A percentile compares a stretch with the other conserved stretches of the same genome.
Evolutionary conservation across 1,139 yeast species (phyloP).

Genomic region (Scheffersomyces titani): DNA sequence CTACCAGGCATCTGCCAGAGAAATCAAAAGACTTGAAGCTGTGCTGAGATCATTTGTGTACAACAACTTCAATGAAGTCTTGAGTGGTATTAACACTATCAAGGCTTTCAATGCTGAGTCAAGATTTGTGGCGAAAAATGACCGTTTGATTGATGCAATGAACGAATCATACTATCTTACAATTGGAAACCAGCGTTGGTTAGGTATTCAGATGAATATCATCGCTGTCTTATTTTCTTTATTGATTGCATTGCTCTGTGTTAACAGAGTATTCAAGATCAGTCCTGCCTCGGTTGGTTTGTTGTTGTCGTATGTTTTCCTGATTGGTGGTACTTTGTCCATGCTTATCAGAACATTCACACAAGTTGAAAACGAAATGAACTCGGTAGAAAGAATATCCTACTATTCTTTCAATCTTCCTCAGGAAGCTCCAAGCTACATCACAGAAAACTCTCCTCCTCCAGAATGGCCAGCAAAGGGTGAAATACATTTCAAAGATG

Average conservation of each 20-base stretch:
- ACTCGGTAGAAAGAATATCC: conserved; percentile 77
- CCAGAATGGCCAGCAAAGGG: conserved; percentile 42
- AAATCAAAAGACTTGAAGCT: conserved; percentile 22
- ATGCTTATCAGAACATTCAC: conserved; percentile 54
- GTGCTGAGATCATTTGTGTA: conserved; percentile 20
- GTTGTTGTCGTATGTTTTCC: conserved; percentile 57
- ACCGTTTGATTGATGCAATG: conserved; percentile 14
- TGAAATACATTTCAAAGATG: conserved; percentile 55
- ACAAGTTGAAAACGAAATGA: conserved; percentile 76
- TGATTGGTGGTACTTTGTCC: conserved; percentile 45
- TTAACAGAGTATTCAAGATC: conserved; percentile 58
- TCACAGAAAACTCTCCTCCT: conserved; percentile 11
- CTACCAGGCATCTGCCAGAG: conserved; percentile 22
- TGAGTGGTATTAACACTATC: conserved; percentile 20
- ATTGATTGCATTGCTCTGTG: conserved; percentile 57
- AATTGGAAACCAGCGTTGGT: conserved; percentile 20
- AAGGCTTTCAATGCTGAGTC: conserved; percentile 15
- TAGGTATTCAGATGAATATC: conserved; percentile 16
- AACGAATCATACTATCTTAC: conserved; percentile 19
- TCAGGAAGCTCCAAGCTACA: conserved; percentile 35
- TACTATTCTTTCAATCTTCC: conserved; percentile 57
- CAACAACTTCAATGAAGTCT: conserved; percentile 20
- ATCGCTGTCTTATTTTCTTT: conserved; percentile 26
- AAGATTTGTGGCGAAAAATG: conserved; percentile 15
- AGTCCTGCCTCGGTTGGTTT: conserved; percentile 69